phyloP scores from a whole-genome alignment of 116 monocot genomes.

The Phalaenopsis hybrid region DNA sequence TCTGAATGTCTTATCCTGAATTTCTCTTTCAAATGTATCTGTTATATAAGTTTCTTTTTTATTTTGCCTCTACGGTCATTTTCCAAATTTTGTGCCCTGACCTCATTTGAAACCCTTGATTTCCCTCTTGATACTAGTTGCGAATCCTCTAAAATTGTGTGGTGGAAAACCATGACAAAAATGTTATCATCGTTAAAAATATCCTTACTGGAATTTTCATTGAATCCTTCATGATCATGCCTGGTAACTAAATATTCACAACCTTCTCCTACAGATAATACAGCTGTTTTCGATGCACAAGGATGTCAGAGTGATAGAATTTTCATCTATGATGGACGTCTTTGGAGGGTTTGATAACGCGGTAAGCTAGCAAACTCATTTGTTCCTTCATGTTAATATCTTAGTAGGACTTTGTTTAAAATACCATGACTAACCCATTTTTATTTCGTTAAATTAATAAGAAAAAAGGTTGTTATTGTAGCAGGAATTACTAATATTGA shows the following conservation, averaged over 20 bases:
- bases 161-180: neutral
- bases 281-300: conserved; percentile 51
- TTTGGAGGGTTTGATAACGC: conserved; percentile 63
- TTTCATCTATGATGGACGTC: conserved; percentile 62
- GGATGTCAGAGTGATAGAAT: conserved; percentile 67
- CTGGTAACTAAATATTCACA: neutral
- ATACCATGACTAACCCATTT: neutral
- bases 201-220: neutral
- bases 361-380: conserved; percentile 22
- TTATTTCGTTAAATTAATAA: neutral
- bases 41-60: too few relatives aligned
- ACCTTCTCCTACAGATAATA: conserved; percentile 28
- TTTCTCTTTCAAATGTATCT: too few relatives aligned
- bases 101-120: too few relatives aligned
- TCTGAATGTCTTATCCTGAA: too few relatives aligned
- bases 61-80: too few relatives aligned
- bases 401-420: neutral
- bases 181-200: neutral
- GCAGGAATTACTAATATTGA: neutral
- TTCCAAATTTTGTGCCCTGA: too few relatives aligned
- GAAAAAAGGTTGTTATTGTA: neutral
- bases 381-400: neutral
- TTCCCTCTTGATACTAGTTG: too few relatives aligned
- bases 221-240: neutral
- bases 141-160: too few relatives aligned